Base-by-base conservation (phyloP, 108 stramenopile genomes). In the Bacterosira constricta region DNA sequence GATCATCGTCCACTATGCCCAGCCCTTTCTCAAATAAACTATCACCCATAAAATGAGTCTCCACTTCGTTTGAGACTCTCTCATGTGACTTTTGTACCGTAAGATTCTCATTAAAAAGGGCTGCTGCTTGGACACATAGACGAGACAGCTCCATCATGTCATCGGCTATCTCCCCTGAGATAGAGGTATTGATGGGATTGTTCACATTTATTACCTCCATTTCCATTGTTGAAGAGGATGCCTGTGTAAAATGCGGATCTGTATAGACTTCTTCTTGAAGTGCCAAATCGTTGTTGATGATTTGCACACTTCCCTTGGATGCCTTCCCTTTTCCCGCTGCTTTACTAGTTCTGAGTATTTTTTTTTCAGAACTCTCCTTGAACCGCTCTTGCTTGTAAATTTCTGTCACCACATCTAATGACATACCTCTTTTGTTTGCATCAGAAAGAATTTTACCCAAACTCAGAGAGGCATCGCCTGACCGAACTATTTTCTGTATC, bases 371-470 rank as follows among this genome's bases (percentile, higher is more conserved):
- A 25, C 32, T 56, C n/a, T 61, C 61, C 45, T 78, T 65, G 4
- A 60, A 58, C 47, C 63, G 53, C 51, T 78, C 77, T 20, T 58
- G 30, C 54, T 78, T 78, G 39, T 61, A 62, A 18, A 78, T 50
- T 44, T 71, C 64, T 9, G 69, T 71, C 18, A 78, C 77, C n/a
- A 63, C 41, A 39, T 50, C 69, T 7, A 78, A 17, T 11, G 55
- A 55, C 30, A 78, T 46, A 5, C 77, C 77, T 36, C 68, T 62
- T 41, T 44, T 69, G 39, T 51, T 50, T 34, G 77, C 68, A 23
- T 78, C 69, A 12, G 68, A 39, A 21, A 71, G 57, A 59, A 78
- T 63, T 64, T 63, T 70, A 6, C 77, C 77, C 31, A 78, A 59
- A 4, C 31, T 56, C 27, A 65, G 3, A 0, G 69, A 52, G n/a